Evolutionary conservation across 208 protist genomes (phyloP).

Genomic region (Leishmania martiniquensis): DNA sequence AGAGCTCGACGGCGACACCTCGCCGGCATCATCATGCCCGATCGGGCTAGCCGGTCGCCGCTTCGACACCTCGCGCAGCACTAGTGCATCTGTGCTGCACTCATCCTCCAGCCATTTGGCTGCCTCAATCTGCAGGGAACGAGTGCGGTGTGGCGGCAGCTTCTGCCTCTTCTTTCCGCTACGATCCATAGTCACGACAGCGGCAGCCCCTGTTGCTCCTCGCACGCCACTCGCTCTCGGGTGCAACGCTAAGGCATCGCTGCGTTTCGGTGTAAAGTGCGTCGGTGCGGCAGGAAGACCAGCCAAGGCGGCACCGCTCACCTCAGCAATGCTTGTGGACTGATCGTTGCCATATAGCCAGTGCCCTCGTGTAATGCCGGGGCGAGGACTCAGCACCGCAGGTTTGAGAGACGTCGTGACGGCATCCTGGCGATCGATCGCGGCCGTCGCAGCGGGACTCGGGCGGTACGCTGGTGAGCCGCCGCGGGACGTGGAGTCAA

Average conservation of each 20-base stretch:
- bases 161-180: constrained; percentile 1
- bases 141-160: neutral
- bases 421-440: neutral
- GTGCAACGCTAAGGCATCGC: neutral
- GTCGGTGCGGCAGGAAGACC: constrained; percentile 3
- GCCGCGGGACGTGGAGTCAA: constrained; percentile 24
- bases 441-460: neutral
- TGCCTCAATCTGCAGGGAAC: constrained; percentile 6
- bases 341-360: neutral
- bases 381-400: neutral
- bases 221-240: neutral
- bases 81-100: constrained; percentile 13
- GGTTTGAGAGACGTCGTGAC: neutral
- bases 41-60: neutral
- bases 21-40: neutral
- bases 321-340: neutral
- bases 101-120: constrained; percentile 19
- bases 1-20: constrained; percentile 4
- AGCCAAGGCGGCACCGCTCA: neutral
- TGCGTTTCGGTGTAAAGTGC: neutral
- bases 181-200: neutral
- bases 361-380: neutral
- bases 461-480: constrained; percentile 3
- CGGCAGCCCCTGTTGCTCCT: neutral
- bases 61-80: constrained; percentile 19